phyloP scores from a whole-genome alignment of 495 filamentous ascomycete genomes.

The Xylaria curta region DNA sequence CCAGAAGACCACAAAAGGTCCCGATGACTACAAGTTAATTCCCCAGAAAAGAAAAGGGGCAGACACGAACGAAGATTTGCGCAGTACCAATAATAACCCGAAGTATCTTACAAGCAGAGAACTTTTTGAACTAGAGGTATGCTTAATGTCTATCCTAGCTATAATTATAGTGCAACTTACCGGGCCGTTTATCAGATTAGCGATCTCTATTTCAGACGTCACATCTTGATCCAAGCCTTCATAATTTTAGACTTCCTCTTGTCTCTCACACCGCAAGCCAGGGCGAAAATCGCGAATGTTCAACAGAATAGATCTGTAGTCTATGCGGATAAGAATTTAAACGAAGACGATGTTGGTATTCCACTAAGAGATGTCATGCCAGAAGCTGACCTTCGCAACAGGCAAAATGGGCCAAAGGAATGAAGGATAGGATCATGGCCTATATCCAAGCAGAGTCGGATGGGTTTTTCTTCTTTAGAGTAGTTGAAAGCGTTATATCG shows the following conservation, averaged over 20 bases:
- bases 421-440: slow-evolving; percentile 72
- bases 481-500: slow-evolving; percentile 93
- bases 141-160: slow-evolving; percentile 27
- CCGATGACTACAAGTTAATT: slow-evolving; percentile 40
- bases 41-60: slow-evolving; percentile 66
- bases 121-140: slow-evolving; percentile 91
- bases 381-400: slow-evolving; percentile 27
- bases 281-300: slow-evolving; percentile 72
- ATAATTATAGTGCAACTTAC: slow-evolving; percentile 21
- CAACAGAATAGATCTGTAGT: slow-evolving; percentile 85
- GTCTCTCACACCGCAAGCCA: slow-evolving; percentile 81
- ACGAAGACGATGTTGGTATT: slow-evolving; percentile 76
- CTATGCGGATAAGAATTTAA: slow-evolving; percentile 74
- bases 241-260: slow-evolving; percentile 94
- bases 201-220: slow-evolving; percentile 89
- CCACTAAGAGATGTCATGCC: neutral
- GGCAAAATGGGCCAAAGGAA: slow-evolving; percentile 78
- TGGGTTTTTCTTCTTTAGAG: slow-evolving; percentile 91
- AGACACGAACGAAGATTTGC: slow-evolving; percentile 63
- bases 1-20: slow-evolving; percentile 44
- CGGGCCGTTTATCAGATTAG: slow-evolving; percentile 64
- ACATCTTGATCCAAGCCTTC: slow-evolving; percentile 92
- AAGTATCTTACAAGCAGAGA: slow-evolving; percentile 96
- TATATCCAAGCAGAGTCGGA: slow-evolving; percentile 80
- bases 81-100: slow-evolving; percentile 72